Evolutionary conservation across 805 yeast species (phyloP), one percentile per base, ranked within the genome.

Genomic region (Kluyveromyces lactis): DNA sequence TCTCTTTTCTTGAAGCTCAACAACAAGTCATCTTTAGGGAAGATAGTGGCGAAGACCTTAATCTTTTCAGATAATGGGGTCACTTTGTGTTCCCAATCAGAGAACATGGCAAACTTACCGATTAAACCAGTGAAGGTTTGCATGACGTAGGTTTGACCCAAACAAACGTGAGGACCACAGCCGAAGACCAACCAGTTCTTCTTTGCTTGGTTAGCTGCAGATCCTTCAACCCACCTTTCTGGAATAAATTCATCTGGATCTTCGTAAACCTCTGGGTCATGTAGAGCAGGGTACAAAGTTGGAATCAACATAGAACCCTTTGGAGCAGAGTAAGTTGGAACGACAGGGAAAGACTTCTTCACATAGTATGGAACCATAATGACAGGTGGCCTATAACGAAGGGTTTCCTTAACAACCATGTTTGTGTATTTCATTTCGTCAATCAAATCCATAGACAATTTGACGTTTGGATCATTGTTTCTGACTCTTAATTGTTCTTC

Each of bases 221-320:
- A 72, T 38, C 87, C 89, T 55, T 73, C 82, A 18, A 57, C 71
- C 97, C 97, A 92, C 70, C 98, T 81, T 58, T 92, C 98, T 36
- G 98, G 98, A 46, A 84, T 79, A 58, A 87, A 92, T 46, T 80
- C 82, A 47, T 92, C 97, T 26, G 98, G 98, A 49, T 90, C 75
- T 40, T 86, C 92, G 60, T 89, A 92, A 38, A 84, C 95, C 66
- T 90, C 97, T 18, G 97, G 96, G 60, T 92, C 98, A 60, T 92
- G 98, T 58, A 92, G 74, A 8, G 97, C 84, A 18, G 98, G 97
- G 63, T 90, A 94, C 49, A 86, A 66, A 5, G 97, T 86, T 44
- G 98, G 98, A 51, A 92, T 86, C 51, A 92, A 73, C 98, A 92
- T 92, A 19, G 97, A 72, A 33, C 97, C 97, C 67, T 87, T 89